phyloP scores from a whole-genome alignment of 495 filamentous ascomycete genomes.

The Penicillium diatomitis region DNA sequence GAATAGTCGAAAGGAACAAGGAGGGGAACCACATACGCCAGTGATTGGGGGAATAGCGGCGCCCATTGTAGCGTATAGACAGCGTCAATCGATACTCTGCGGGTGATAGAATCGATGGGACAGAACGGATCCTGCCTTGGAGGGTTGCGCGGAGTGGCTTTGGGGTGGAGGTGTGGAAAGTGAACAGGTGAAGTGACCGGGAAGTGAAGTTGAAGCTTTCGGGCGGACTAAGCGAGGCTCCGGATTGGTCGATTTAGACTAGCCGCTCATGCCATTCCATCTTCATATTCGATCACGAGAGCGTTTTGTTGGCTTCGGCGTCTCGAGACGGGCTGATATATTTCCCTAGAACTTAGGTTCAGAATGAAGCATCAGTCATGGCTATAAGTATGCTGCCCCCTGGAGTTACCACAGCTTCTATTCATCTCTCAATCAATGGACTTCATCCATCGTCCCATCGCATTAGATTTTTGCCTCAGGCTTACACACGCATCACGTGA shows the following conservation, averaged over 20 bases:
- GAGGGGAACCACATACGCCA: constrained; percentile 35
- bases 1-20: constrained; percentile 8
- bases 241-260: constrained; percentile 20
- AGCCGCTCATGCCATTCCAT: not conserved
- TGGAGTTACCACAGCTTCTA: not conserved
- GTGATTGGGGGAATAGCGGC: constrained; percentile 38
- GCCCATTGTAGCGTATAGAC: constrained; percentile 31
- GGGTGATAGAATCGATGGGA: constrained; percentile 4
- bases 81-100: constrained; percentile 12
- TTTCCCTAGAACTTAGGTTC: too few species aligned
- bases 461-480: constrained; percentile 4
- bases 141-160: constrained; percentile 15
- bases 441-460: not conserved
- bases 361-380: too few species aligned
- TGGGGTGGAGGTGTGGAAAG: constrained; percentile 20
- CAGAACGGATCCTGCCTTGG: constrained; percentile 13
- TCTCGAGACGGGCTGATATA: too few species aligned
- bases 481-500: constrained; percentile 2
- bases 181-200: constrained; percentile 18
- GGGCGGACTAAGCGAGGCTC: constrained; percentile 33
- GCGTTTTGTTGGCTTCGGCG: not conserved
- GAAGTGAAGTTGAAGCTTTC: constrained; percentile 36
- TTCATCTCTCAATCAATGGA: not conserved
- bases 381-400: not conserved
- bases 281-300: not conserved